Evolutionary conservation across 106 monocot species (phyloP), one percentile per base, ranked within the genome.

Genomic region (Chionographis japonica): DNA sequence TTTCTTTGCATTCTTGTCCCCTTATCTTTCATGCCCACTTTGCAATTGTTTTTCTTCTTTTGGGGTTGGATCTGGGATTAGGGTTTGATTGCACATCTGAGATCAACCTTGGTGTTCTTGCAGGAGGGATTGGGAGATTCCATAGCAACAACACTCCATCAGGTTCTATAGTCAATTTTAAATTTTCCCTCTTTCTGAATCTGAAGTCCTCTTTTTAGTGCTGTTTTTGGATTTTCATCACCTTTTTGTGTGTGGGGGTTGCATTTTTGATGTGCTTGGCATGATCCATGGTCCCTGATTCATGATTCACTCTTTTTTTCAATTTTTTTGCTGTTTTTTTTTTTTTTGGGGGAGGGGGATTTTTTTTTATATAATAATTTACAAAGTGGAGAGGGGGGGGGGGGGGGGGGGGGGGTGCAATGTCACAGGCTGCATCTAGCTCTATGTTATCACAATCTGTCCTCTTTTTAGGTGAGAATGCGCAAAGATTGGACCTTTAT

Each of bases 401-500:
- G 27, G 27, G 27, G 27, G 27, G 27, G 27, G 27, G 27, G 27
- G 27, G 27, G 27, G 27, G 27, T 0, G 27, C 27, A 27, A 27
- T 27, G 27, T 16, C 39, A 40, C 58, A 20, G 59, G 69, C 43
- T 68, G 68, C 41, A 58, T 68, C 57, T 68, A 39, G 57, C 20
- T 68, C 68, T 68, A 49, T 37, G 35, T 40, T 37, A 36, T 4
- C 51, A 18, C n/a, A 62, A 10, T 60, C 16, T 51, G 39, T 27
- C 61, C 17, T 58, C 50, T 54, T 65, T 40, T 56, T 42, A 58
- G 54, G 73, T 73, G 56, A 56, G 65, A 56, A 17, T 65, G 15
- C 46, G 65, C 37, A 73, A 73, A 65, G 65, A 37, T 65, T 65
- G 73, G 54, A 73, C 56, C 65, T 65, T 73, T 62, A 72, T 72